These are phyloP conservation scores for Eucalyptus tenuipes DNA, from an alignment of 345 rosid genomes.

Conservation along the genomic window DNA sequence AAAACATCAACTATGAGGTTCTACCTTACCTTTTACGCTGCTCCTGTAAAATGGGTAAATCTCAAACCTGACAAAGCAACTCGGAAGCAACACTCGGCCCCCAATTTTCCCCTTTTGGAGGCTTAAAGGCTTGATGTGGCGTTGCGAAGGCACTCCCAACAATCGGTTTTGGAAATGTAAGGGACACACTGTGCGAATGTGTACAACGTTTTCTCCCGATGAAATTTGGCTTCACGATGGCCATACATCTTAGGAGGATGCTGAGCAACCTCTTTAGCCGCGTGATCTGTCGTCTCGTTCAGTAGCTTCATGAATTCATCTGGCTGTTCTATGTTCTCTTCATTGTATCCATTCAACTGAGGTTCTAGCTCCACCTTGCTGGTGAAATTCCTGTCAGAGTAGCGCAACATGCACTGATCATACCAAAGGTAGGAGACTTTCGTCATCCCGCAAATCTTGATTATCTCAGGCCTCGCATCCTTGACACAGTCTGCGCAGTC, in stretches of 20 bases:
- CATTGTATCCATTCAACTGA: not conserved
- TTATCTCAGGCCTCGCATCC: not conserved
- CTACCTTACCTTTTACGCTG: not conserved
- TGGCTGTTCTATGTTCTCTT: not conserved
- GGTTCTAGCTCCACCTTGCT: not conserved
- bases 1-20: not conserved
- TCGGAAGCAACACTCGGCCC: not conserved
- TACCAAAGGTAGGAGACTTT: slow-evolving; percentile 12
- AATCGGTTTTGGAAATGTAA: not conserved
- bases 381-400: slow-evolving; percentile 5
- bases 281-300: not conserved
- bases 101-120: not conserved
- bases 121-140: not conserved
- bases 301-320: not conserved
- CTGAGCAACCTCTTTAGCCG: not conserved
- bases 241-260: not conserved
- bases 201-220: not conserved
- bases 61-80: not conserved
- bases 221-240: not conserved
- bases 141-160: not conserved
- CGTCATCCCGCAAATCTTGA: not conserved
- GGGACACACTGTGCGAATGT: not conserved
- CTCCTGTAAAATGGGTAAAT: not conserved
- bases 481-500: not conserved
- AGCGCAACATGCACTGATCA: slow-evolving; percentile 23